phyloP scores from a whole-genome alignment of 2,329 filamentous ascomycete species.

The Apiospora pterosperma region DNA sequence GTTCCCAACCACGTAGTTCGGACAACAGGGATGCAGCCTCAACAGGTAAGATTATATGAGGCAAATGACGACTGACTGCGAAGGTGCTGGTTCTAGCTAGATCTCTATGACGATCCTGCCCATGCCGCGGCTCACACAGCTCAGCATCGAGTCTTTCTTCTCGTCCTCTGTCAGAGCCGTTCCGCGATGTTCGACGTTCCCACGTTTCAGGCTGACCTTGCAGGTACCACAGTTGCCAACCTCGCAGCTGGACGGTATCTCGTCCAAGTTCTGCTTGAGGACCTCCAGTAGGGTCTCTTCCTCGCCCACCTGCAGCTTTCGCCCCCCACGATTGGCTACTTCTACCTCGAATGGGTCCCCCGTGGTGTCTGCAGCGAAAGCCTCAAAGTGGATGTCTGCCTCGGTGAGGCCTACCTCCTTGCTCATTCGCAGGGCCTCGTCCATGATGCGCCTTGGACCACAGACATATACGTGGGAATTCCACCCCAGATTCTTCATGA shows the following conservation, averaged over 20 bases:
- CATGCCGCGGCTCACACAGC: constrained; percentile 51
- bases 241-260: constrained; percentile 47
- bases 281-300: constrained; percentile 50
- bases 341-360: constrained; percentile 60
- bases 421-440: constrained; percentile 41
- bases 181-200: constrained; percentile 46
- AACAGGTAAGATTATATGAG: background rate
- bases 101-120: constrained; percentile 47
- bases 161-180: constrained; percentile 44
- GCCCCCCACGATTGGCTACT: constrained; percentile 35
- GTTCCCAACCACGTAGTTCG: background rate
- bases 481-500: constrained; percentile 37
- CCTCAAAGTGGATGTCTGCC: constrained; percentile 57
- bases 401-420: constrained; percentile 39
- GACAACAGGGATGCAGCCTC: background rate
- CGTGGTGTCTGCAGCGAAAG: constrained; percentile 49
- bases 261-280: constrained; percentile 38
- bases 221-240: constrained; percentile 55
- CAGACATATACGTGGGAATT: constrained; percentile 60
- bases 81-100: constrained; percentile 23
- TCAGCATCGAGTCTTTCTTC: constrained; percentile 40
- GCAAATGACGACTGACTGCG: background rate
- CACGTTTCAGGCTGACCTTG: constrained; percentile 38
- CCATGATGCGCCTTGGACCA: constrained; percentile 55
- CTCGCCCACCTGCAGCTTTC: constrained; percentile 38